Conservation (phyloP, 768 basidiomycete genomes). For the Terana coerulea region DNA sequence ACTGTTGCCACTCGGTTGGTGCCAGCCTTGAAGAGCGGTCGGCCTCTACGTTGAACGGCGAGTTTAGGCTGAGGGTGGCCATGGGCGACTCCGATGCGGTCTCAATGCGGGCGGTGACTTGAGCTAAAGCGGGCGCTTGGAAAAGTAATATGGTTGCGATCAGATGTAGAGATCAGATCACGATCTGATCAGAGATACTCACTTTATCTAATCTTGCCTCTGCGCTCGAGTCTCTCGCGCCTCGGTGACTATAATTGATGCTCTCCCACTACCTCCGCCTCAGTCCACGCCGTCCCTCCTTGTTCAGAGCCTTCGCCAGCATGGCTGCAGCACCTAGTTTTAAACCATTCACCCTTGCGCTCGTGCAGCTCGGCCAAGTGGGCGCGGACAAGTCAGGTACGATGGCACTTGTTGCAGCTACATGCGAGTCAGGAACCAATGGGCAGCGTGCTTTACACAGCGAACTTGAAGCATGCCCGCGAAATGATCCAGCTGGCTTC, state of each 20-base stretch:
- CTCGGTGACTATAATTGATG: background rate
- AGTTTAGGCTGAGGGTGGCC: too few relatives aligned
- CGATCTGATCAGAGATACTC: too few relatives aligned
- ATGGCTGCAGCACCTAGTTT: conserved; percentile 35
- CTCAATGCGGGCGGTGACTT: too few relatives aligned
- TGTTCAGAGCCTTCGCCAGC: conserved; percentile 5
- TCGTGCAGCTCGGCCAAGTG: conserved; percentile 84
- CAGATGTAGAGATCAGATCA: too few relatives aligned
- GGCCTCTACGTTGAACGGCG: too few relatives aligned
- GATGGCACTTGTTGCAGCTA: background rate
- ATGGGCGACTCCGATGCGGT: too few relatives aligned
- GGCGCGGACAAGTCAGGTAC: conserved; percentile 58
- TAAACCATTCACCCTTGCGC: conserved; percentile 78
- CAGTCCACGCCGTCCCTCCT: background rate
- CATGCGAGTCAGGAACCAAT: background rate
- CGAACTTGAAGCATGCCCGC: conserved; percentile 80
- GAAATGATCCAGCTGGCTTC: conserved; percentile 78
- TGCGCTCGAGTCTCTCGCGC: background rate
- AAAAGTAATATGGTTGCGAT: too few relatives aligned
- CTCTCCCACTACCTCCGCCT: conserved; percentile 3
- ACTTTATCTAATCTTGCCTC: conserved; percentile 4
- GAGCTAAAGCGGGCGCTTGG: too few relatives aligned
- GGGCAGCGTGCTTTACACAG: conserved; percentile 18
- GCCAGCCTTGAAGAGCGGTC: too few relatives aligned
- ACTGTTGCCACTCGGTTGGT: too few relatives aligned